Conservation (phyloP, 257 asterid species). For the Prunella vulgaris region DNA sequence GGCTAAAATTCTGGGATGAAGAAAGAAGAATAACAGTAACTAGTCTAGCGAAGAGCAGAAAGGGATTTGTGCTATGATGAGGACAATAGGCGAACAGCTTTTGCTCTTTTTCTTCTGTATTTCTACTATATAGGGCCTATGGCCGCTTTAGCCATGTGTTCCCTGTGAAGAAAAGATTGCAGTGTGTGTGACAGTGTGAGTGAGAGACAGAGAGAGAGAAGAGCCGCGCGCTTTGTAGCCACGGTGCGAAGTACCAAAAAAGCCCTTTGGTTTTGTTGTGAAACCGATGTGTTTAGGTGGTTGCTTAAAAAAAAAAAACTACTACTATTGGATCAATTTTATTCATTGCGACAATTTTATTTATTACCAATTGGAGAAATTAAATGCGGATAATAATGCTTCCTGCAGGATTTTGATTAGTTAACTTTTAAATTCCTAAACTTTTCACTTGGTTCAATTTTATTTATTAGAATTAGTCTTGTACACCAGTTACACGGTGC, state of each 20-base stretch:
- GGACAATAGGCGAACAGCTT: conserved; percentile 12
- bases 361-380: neutral
- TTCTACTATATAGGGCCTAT: conserved; percentile 12
- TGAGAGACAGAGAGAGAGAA: neutral
- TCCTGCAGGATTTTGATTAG: too few species aligned
- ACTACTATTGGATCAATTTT: neutral
- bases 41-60: neutral
- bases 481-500: too few species aligned
- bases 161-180: conserved; percentile 7
- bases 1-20: neutral
- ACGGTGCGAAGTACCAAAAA: conserved; percentile 6
- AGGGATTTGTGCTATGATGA: neutral
- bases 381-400: neutral
- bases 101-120: conserved; percentile 12
- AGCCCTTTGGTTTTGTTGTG: neutral
- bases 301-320: neutral
- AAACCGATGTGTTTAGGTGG: neutral
- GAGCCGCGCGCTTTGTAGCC: neutral
- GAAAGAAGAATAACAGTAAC: conserved; percentile 16
- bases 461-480: too few species aligned
- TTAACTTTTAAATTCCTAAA: too few species aligned
- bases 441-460: too few species aligned
- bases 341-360: neutral
- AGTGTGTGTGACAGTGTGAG: neutral
- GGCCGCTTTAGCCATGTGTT: conserved; percentile 37